Conservation (phyloP, 225 moss, liverwort and hornwort species). For the Marchantia polymorpha region DNA sequence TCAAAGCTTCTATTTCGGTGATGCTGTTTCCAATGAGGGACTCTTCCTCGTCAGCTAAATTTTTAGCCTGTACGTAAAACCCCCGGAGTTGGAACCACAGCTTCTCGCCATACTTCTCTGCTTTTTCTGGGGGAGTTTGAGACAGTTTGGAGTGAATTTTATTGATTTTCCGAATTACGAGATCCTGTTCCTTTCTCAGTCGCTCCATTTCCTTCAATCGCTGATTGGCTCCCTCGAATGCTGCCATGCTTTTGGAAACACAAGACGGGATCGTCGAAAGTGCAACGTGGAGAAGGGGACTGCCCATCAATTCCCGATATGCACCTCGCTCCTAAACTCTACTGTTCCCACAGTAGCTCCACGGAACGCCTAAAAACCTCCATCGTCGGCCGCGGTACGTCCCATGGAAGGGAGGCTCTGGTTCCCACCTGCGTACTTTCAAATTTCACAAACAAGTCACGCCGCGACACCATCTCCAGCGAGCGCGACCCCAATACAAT, state of each 20-base stretch:
- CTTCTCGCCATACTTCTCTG: constrained; percentile 49
- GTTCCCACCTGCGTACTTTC: constrained; percentile 17
- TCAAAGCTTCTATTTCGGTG: constrained; percentile 38
- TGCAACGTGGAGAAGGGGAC: constrained; percentile 10
- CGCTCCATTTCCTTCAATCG: constrained; percentile 69
- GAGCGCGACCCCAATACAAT: constrained; percentile 15
- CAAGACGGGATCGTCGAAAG: constrained; percentile 14
- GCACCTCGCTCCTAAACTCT: constrained; percentile 9
- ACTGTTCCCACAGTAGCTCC: not conserved
- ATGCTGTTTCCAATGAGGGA: constrained; percentile 25
- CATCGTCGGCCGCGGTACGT: not conserved
- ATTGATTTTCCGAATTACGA: constrained; percentile 59
- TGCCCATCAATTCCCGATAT: constrained; percentile 21
- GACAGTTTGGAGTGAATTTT: constrained; percentile 50
- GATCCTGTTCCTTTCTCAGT: constrained; percentile 64
- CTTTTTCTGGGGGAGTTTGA: constrained; percentile 36
- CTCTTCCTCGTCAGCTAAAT: constrained; percentile 69
- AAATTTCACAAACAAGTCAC: constrained; percentile 21
- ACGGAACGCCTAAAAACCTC: not conserved
- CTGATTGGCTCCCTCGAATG: constrained; percentile 42
- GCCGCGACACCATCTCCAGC: constrained; percentile 18
- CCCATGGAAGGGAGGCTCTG: constrained; percentile 10
- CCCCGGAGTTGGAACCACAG: constrained; percentile 49
- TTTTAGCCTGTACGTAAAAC: constrained; percentile 56
- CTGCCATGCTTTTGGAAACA: constrained; percentile 34